phyloP scores from a whole-genome alignment of 805 yeast genomes.

The Danielia oregonensis region DNA sequence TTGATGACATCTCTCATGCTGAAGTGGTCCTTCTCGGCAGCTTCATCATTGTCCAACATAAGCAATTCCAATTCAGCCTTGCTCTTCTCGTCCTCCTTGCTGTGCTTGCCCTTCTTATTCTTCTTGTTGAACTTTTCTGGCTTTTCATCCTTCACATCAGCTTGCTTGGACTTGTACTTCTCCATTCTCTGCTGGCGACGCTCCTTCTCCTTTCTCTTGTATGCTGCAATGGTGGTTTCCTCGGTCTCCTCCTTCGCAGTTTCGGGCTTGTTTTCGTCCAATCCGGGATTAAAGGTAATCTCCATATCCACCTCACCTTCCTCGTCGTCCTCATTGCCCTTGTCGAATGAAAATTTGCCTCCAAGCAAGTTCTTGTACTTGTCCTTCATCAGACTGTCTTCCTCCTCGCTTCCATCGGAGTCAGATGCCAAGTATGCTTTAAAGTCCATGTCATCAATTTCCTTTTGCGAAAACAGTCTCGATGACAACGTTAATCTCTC shows the following conservation, averaged over 20 bases:
- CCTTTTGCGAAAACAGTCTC: conserved; percentile 82
- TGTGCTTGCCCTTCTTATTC: conserved; percentile 5
- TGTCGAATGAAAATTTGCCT: conserved; percentile 31
- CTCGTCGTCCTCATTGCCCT: conserved; percentile 28
- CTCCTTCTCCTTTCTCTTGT: conserved; percentile 87
- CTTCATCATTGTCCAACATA: conserved; percentile 59
- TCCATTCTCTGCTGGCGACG: conserved; percentile 84
- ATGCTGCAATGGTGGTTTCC: conserved; percentile 73
- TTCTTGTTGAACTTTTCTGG: conserved; percentile 25
- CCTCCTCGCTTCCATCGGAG: conserved; percentile 42
- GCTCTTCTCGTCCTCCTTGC: conserved; percentile 18
- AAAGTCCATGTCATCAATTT: conserved; percentile 86
- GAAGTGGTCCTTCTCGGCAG: conserved; percentile 53
- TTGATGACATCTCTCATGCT: conserved; percentile 73
- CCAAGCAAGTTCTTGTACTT: conserved; percentile 63
- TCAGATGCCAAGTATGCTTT: conserved; percentile 81
- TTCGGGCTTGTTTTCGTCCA: conserved; percentile 34
- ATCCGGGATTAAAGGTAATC: conserved; percentile 89
- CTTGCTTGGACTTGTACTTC: conserved; percentile 58
- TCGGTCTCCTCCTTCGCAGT: conserved; percentile 39
- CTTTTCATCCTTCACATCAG: conserved; percentile 44
- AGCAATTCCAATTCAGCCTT: conserved; percentile 71
- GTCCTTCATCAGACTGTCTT: conserved; percentile 37
- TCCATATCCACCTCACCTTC: conserved; percentile 86
- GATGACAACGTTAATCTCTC: conserved; percentile 76